Conservation (phyloP, 2,329 filamentous ascomycete genomes). For the Keithomyces neogunnii region DNA sequence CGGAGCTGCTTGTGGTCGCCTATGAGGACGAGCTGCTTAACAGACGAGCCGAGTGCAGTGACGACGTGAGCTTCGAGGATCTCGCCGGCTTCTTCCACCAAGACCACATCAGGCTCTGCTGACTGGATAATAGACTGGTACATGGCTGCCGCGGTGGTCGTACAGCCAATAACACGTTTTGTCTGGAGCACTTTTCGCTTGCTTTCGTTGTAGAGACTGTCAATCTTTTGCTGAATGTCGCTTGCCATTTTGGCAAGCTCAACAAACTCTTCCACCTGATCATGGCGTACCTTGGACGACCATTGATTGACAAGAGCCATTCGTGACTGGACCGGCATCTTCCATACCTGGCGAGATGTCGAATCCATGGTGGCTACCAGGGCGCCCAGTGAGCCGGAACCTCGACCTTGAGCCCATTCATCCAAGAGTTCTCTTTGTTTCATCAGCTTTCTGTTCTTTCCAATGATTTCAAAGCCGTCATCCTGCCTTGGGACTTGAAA, state of each 20-base stretch:
- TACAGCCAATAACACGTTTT: conserved; percentile 59
- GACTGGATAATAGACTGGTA: conserved; percentile 44
- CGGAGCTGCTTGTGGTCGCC: conserved; percentile 68
- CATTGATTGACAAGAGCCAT: conserved; percentile 29
- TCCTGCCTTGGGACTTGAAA: conserved; percentile 39
- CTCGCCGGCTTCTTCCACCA: conserved; percentile 68
- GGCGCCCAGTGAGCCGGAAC: not conserved
- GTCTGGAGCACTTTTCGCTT: conserved; percentile 35
- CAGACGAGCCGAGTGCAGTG: conserved; percentile 44
- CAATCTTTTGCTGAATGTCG: conserved; percentile 28
- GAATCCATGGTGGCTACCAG: conserved; percentile 1
- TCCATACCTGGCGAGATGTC: not conserved
- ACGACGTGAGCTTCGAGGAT: conserved; percentile 59
- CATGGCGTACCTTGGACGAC: conserved; percentile 36
- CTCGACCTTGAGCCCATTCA: conserved; percentile 9
- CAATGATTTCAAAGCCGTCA: conserved; percentile 39
- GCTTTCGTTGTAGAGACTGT: conserved; percentile 33
- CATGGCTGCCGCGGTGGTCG: conserved; percentile 62
- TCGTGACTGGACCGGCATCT: conserved; percentile 20
- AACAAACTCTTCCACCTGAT: conserved; percentile 36
- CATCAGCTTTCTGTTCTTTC: conserved; percentile 34
- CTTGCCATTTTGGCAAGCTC: conserved; percentile 32
- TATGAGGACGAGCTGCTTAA: conserved; percentile 59
- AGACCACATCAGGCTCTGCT: conserved; percentile 47
- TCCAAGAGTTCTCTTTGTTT: conserved; percentile 12